These are phyloP conservation scores for Mariannaea elegans DNA, from an alignment of 2,329 filamentous ascomycete genomes.

Conservation along the genomic window DNA sequence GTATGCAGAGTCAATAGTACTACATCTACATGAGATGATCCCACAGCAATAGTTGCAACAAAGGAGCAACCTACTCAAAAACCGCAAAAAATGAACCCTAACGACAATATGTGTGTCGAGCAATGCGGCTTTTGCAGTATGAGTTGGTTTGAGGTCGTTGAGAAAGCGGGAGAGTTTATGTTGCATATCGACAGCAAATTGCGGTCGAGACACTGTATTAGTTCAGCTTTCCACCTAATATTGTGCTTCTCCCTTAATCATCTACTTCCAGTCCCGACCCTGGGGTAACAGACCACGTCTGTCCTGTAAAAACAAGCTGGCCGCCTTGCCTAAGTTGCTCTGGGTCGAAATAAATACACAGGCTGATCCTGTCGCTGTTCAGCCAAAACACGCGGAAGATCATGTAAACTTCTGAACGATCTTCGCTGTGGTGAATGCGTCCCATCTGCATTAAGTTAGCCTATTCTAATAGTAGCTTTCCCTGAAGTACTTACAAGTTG, in stretches of 20 bases:
- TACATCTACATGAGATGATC: too few relatives aligned
- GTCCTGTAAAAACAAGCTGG: slow-evolving; percentile 27
- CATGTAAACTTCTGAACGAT: slow-evolving; percentile 24
- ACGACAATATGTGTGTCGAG: too few relatives aligned
- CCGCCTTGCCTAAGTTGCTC: slow-evolving; percentile 28
- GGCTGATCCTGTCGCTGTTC: slow-evolving; percentile 17
- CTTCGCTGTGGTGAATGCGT: slow-evolving; percentile 19
- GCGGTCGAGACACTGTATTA: too few relatives aligned
- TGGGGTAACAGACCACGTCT: slow-evolving; percentile 27
- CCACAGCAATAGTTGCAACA: too few relatives aligned
- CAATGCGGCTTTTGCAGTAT: too few relatives aligned
- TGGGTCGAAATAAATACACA: slow-evolving; percentile 28
- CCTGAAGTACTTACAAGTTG: slow-evolving; percentile 44
- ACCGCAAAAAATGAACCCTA: too few relatives aligned
- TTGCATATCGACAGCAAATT: too few relatives aligned
- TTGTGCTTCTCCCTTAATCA: background rate
- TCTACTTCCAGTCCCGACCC: background rate
- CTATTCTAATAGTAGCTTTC: background rate
- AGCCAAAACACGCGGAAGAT: slow-evolving; percentile 30
- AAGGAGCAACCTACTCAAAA: too few relatives aligned
- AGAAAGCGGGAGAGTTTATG: too few relatives aligned
- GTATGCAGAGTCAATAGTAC: too few relatives aligned
- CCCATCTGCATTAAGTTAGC: slow-evolving; percentile 23
- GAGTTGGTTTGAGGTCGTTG: too few relatives aligned
- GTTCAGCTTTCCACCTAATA: background rate